Base-by-base conservation (phyloP, 441 rosid species). In the Gossypium aridum region DNA sequence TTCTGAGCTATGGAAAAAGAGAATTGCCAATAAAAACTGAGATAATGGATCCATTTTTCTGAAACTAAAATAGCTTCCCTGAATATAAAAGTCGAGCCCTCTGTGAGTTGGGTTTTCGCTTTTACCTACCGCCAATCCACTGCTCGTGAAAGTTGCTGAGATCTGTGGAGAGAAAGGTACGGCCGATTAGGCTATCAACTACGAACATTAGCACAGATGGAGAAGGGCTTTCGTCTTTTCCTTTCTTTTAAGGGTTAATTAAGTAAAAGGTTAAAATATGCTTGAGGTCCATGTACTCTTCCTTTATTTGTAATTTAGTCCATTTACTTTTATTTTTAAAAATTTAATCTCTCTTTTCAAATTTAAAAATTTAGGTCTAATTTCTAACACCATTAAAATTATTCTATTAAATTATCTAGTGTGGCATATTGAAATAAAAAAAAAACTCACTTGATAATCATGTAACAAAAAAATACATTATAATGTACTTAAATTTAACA, bases 1-100 rank as follows among this genome's bases (percentile, higher is more conserved):
- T 71, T 91, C 97, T 0, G 97, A 91, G 77, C 71, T 49, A 75
- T 92, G 97, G 83, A 92, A 91, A 87, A 91, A 85, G 88, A 83
- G 19, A 49, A 90, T 37, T 8, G 91, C 87, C 45, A 85, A 34
- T 19, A 88, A 68, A 80, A 90, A 76, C 67, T 84, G 91, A 53
- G 79, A 86, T 72, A 90, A 79, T 9, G 61, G 73, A 16, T 69
- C 17, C 73, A 69, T 69, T 26, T 26, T 26, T 23, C 73, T 28
- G 43, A 69, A 69, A 26, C 10, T 53, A 69, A 69, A 69, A 19
- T 4, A 26, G 47, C 47, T 69, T 69, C 61, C 62, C 20, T 69
- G 26, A n/a, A 64, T 19, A 9, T 64, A 7, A 64, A 64, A 64
- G 14, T 17, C 37, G 49, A 9, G 23, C 17, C 23, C 10, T 3